Evolutionary conservation across 139 green algal genomes (phyloP).

Genomic region (Marvania coccoides): DNA sequence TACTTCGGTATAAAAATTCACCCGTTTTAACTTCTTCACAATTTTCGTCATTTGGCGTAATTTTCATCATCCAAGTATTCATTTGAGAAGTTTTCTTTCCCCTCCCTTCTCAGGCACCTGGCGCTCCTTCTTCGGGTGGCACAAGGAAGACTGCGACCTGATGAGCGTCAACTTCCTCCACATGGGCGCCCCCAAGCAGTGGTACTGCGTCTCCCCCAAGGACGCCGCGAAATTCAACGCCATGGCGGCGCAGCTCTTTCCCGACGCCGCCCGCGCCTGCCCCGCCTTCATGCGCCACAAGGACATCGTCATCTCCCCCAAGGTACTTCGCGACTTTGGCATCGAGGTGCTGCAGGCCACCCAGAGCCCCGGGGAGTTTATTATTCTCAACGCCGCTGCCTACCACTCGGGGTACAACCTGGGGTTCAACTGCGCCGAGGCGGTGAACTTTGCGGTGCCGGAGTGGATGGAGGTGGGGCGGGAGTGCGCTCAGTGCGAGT

Average conservation of each 20-base stretch:
- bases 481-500: constrained; percentile 41
- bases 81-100: not conserved
- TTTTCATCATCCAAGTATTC: not conserved
- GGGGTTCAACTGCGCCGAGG: constrained; percentile 77
- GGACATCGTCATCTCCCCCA: constrained; percentile 59
- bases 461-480: constrained; percentile 49
- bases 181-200: constrained; percentile 83
- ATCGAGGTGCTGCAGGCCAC: constrained; percentile 38
- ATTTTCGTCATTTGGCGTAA: too few relatives aligned
- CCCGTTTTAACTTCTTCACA: not conserved
- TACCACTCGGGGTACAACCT: constrained; percentile 68
- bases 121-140: constrained; percentile 64
- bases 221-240: constrained; percentile 61
- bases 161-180: constrained; percentile 94
- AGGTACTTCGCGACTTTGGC: constrained; percentile 33
- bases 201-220: constrained; percentile 71
- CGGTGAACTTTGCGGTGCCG: constrained; percentile 67
- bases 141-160: constrained; percentile 91
- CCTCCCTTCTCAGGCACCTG: not conserved
- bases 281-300: constrained; percentile 73
- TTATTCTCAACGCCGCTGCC: constrained; percentile 67
- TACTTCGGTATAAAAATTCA: constrained; percentile 70
- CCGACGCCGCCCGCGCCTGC: constrained; percentile 44
- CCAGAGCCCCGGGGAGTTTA: constrained; percentile 66
- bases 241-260: constrained; percentile 42